Evolutionary conservation across 352 stramenopile genomes (phyloP).

Genomic region (Peronospora belbahrii): DNA sequence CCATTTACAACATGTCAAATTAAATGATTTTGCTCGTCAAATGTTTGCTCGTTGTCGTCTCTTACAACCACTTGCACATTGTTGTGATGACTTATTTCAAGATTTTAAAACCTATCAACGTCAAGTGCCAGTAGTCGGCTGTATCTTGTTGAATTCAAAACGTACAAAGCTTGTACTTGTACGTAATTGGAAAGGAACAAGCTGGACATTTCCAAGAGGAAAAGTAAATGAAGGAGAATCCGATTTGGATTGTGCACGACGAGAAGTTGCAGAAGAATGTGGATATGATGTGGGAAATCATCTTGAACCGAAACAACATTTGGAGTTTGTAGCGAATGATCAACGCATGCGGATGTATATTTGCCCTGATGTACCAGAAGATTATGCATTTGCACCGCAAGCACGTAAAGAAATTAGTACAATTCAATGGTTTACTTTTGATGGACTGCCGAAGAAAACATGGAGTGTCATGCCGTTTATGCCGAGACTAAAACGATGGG

Average conservation of each 20-base stretch:
- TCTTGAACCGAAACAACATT: constrained; percentile 74
- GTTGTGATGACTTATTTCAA: constrained; percentile 90
- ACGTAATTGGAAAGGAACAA: constrained; percentile 88
- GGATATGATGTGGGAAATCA: constrained; percentile 81
- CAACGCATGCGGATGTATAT: constrained; percentile 91
- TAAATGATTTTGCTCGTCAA: constrained; percentile 90
- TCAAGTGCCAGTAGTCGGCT: constrained; percentile 91
- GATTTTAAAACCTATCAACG: constrained; percentile 93
- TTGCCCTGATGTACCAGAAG: constrained; percentile 81
- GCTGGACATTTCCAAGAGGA: constrained; percentile 87
- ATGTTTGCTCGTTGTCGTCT: constrained; percentile 90
- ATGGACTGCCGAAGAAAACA: constrained; percentile 88
- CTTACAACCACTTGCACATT: constrained; percentile 67
- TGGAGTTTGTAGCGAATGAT: constrained; percentile 82
- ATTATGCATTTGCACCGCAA: constrained; percentile 90
- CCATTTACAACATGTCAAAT: constrained; percentile 84
- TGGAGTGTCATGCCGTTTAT: constrained; percentile 93
- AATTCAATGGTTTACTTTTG: constrained; percentile 88
- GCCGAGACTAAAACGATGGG: constrained; percentile 84
- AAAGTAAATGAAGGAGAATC: constrained; percentile 92
- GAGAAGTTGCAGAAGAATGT: constrained; percentile 90
- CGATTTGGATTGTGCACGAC: constrained; percentile 79
- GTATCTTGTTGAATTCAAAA: constrained; percentile 86
- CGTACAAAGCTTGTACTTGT: constrained; percentile 88
- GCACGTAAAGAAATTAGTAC: constrained; percentile 93